Base-by-base conservation (phyloP, 2,329 filamentous ascomycete genomes). In the Nemania serpens region DNA sequence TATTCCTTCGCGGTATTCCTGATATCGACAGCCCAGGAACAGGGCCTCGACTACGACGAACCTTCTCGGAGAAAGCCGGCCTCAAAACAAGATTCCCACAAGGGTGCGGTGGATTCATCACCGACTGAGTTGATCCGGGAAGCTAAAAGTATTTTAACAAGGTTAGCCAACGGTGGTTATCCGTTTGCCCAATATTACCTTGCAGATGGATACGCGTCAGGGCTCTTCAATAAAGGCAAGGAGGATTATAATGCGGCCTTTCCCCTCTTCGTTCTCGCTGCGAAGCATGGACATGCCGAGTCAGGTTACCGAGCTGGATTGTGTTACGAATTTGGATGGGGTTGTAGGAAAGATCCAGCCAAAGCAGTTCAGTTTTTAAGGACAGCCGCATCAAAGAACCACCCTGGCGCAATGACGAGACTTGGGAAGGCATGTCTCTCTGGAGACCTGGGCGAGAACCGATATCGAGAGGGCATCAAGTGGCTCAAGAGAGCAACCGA, bases 251-350 rank as follows among this genome's bases (percentile, higher is more conserved):
- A 93, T 72, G 88, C 91, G 42, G 93, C 95, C 0, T 98, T 98
- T 73, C 90, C 92, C 9, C 86, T 98, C 33, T 99, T 99, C 73
- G 84, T 97, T 39, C 86, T 95, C 15, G 95, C 95, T 9, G 94
- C 91, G 70, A 99, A 98, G 78, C 95, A 97, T 77, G 95, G 95
- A 34, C 95, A 99, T 75, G 93, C 95, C 49, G 95, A 99, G 79
- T 95, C 95, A 58, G 93, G 89, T 37, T 99, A 97, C 77, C 90
- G 95, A 57, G 90, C 94, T 54, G 95, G 91, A 15, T 82, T 99
- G 58, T 97, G 93, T 79, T 98, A 98, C 78, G 95, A 99, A 76
- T 98, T 97, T 76, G 95, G 93, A 64, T 99, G 95, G 95, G 95
- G 95, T 42, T 96, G 90, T 71, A 88, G 92, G 59, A 92, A 92